Evolutionary conservation across 176 grass and related monocot species (phyloP), one percentile per base, ranked within the genome.

Genomic region (Themeda triandra): DNA sequence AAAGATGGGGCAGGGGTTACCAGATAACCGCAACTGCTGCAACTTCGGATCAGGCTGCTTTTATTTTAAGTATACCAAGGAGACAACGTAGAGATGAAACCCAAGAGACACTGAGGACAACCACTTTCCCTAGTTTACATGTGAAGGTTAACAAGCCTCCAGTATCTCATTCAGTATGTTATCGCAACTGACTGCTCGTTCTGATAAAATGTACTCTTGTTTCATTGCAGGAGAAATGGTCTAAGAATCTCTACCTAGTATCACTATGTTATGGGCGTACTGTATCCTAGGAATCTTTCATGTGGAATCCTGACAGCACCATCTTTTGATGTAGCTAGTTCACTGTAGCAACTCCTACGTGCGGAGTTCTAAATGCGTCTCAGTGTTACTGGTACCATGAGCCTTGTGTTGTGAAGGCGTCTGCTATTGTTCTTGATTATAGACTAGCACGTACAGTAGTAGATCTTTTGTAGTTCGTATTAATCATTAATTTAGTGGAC

Each of bases 191-290:
- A 28, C 67, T 21, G 4, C 18, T 28, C 69, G 28, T 64, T 33
- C 68, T 89, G 67, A 87, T 39, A 85, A 32, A 79, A 9, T 85
- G 35, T 70, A 30, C n/a, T 36, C 66, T 70, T 73, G 31, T 76
- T 41, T 90, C 66, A 1, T 89, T 92, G 31, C 91, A 99, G 97
- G 93, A 99, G 59, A 99, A 96, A 83, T 99, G 97, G 97, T 86
- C 91, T 0, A 96, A 96, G 80, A 90, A 96, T 84, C 90, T 99
- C 35, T 99, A 99, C 79, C 82, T 99, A 44, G 93, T 88, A 64
- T 99, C 97, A 67, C 82, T 99, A 80, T 99, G 97, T 74, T 99
- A 94, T 78, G 97, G 97, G 40, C 97, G 97, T 60, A 92, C 97
- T 23, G 92, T 99, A 70, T 96, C 97, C 24, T 99, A 87, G 91